A percentile compares a stretch with the other conserved stretches of the same genome.
phyloP scores from a whole-genome alignment of 2,329 filamentous ascomycete genomes.

The Phialocephala subalpina region DNA sequence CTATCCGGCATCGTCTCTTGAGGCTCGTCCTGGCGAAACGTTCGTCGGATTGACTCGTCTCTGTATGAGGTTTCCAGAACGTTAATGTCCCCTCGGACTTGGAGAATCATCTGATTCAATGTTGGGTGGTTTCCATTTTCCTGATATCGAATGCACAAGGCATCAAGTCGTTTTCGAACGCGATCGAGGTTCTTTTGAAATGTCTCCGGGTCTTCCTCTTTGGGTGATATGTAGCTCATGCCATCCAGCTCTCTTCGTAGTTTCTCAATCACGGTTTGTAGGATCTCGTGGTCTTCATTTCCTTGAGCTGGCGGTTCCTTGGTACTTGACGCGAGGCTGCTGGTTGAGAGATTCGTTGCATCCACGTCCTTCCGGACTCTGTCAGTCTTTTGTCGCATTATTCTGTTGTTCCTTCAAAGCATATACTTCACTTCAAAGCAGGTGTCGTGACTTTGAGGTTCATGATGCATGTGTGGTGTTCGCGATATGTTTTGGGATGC shows the following conservation, averaged over 20 bases:
- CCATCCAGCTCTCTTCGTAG: too few relatives aligned
- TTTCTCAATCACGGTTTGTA: too few relatives aligned
- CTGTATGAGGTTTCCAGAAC: too few relatives aligned
- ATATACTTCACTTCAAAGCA: background rate
- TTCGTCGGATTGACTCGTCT: too few relatives aligned
- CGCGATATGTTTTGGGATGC: background rate
- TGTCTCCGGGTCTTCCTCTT: slow-evolving; percentile 2
- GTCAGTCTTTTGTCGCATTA: slow-evolving; percentile 12
- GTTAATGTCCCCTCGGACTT: too few relatives aligned
- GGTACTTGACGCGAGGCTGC: background rate
- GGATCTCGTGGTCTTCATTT: slow-evolving; percentile 1
- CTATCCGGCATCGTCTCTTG: slow-evolving; percentile 50
- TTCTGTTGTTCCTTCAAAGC: background rate
- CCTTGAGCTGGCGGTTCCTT: background rate
- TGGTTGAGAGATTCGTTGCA: background rate
- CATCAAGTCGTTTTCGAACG: too few relatives aligned
- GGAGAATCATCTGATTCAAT: too few relatives aligned
- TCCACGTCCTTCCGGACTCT: slow-evolving; percentile 4
- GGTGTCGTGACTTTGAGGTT: slow-evolving; percentile 8
- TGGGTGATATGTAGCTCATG: too few relatives aligned
- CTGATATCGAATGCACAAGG: too few relatives aligned
- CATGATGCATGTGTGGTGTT: background rate
- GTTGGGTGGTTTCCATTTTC: too few relatives aligned
- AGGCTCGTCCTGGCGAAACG: background rate
- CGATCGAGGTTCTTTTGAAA: too few relatives aligned